Percentiles rank a stretch among this genome's conserved stretches.
phyloP scores from a whole-genome alignment of 2,329 filamentous ascomycete species.

The Pestalotiopsis sp. region DNA sequence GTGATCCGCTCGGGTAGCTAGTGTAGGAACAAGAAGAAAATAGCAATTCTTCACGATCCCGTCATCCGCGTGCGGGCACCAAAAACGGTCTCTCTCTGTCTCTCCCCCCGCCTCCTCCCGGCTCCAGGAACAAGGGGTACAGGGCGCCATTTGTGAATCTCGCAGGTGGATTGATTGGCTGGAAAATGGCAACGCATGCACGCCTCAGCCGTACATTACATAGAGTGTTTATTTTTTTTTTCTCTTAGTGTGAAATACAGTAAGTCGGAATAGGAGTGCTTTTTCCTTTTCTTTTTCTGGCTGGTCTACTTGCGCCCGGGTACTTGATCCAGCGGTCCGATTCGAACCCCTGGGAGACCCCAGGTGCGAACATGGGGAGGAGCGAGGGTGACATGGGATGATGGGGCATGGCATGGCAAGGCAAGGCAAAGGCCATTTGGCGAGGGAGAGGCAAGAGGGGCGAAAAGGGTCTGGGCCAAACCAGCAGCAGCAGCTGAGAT shows the following conservation, averaged over 20 bases:
- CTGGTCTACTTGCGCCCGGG: neutral
- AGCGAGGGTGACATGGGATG: neutral
- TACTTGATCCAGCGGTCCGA: constrained; percentile 5
- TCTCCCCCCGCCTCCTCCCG: neutral
- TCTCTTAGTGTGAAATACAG: neutral
- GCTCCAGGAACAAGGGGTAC: too few relatives aligned
- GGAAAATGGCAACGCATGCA: neutral
- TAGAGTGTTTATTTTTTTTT: neutral
- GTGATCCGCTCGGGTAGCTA: too few relatives aligned
- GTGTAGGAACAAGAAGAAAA: too few relatives aligned
- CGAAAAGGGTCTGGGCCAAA: too few relatives aligned
- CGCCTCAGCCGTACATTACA: constrained; percentile 1
- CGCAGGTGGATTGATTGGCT: neutral
- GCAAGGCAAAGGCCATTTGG: neutral
- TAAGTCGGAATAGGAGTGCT: neutral
- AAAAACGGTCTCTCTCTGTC: neutral
- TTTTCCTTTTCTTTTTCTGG: neutral
- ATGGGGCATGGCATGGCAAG: neutral
- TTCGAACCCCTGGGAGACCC: neutral
- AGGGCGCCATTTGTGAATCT: neutral
- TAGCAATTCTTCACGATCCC: too few relatives aligned
- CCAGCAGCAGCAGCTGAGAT: neutral
- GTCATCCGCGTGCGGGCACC: neutral
- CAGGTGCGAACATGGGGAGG: neutral
- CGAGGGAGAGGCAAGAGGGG: too few relatives aligned